Conservation (phyloP, 306 rosid genomes). For the Psophocarpus tetragonolobus region DNA sequence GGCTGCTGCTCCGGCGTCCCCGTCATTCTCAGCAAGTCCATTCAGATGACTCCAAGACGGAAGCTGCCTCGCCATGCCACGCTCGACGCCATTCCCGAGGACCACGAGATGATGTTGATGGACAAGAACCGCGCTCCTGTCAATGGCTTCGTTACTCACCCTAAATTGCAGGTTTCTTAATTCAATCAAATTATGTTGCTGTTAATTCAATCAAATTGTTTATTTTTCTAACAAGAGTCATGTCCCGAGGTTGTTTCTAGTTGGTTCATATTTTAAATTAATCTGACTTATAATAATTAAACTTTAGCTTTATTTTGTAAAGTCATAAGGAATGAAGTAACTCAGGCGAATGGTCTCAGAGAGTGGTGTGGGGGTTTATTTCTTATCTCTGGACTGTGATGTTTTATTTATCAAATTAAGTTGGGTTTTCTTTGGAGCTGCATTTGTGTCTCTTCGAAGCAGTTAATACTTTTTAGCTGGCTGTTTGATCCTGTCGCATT, state of each 20-base stretch:
- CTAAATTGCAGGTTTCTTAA: constrained; percentile 59
- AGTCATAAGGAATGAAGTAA: neutral
- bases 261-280: neutral
- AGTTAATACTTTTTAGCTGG: neutral
- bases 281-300: neutral
- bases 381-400: neutral
- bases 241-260: too few species aligned
- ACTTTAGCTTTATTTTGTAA: neutral
- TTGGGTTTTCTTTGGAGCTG: neutral
- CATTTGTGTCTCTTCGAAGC: neutral
- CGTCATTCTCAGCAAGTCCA: constrained; percentile 69
- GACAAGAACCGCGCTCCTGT: constrained; percentile 49
- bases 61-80: constrained; percentile 52
- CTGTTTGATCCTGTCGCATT: neutral
- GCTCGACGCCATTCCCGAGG: constrained; percentile 88
- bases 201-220: too few species aligned
- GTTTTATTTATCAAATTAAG: neutral
- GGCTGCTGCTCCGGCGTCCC: constrained; percentile 86
- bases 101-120: constrained; percentile 57
- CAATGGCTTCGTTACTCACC: constrained; percentile 44
- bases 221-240: too few species aligned
- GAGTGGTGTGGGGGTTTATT: neutral
- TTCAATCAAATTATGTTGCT: too few species aligned
- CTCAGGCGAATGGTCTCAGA: neutral
- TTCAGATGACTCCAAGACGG: constrained; percentile 74